Evolutionary conservation across 2,329 filamentous ascomycete genomes (phyloP), one percentile per base, ranked within the genome.

Genomic region (Myriosclerotinia scirpicola): DNA sequence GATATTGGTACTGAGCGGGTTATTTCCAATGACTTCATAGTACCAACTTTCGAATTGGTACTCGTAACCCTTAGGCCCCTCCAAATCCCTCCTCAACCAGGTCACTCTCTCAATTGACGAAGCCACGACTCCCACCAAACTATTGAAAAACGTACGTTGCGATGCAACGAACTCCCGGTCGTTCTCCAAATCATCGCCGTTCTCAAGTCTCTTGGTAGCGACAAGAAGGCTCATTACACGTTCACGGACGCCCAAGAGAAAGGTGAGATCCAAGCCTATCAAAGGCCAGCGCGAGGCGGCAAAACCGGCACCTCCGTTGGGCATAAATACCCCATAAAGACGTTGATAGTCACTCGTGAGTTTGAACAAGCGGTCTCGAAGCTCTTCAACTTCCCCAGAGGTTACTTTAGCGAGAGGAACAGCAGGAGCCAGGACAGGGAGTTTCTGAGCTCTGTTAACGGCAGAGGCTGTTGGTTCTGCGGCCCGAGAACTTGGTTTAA

Each of bases 11-110:
- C 59, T 62, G 15, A 12, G 17, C 2, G 17, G 36, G 30, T 54
- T 62, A 11, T 62, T 62, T 0, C 59, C 59, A 62, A 62, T 62
- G 1, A 34, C 46, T n/a, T 62, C n/a, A 54, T 46, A 62, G 8
- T 40, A 54, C 59, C 48, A 62, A 5, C 15, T n/a, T 1, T 2
- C n/a, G 54, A 40, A 26, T 8, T 20, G 48, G n/a, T 62, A 54
- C 7, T 15, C 17, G n/a, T 20, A 54, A 0, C 59, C 59, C n/a
- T 30, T 12, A 0, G 15, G 36, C 4, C 46, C 59, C 48, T 62
- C 59, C 17, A 62, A 5, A 8, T n/a, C 36, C 6, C n/a, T 62
- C 7, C 59, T 52, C 59, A 62, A 30, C 34, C 34, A 26, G 4
- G 44, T 30, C 34, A 62, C 4, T 22, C 5, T 38, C 44, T 26